Percentiles rank a stretch among this genome's conserved stretches.
Evolutionary conservation across 2,329 filamentous ascomycete species (phyloP).

Genomic region (Arthroderma sp.): DNA sequence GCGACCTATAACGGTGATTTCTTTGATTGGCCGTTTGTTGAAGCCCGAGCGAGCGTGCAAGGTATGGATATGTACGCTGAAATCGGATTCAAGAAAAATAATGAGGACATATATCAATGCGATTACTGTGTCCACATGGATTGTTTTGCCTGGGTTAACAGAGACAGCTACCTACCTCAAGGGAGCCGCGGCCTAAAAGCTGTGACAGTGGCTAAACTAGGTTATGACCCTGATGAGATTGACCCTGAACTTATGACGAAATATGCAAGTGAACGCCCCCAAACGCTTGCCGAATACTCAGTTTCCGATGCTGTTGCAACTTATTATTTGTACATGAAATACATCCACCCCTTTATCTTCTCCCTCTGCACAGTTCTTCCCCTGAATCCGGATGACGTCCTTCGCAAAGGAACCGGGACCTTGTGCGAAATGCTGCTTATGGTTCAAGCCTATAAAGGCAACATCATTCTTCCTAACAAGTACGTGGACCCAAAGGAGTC

Average conservation of each 20-base stretch:
- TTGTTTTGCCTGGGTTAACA: constrained; percentile 96
- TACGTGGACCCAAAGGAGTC: constrained; percentile 80
- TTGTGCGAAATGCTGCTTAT: constrained; percentile 99
- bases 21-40: constrained; percentile 99
- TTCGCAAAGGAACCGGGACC: constrained; percentile 92
- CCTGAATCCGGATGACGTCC: constrained; percentile 77
- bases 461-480: constrained; percentile 91
- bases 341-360: constrained; percentile 99
- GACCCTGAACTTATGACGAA: constrained; percentile 96
- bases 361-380: constrained; percentile 95
- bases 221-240: constrained; percentile 94
- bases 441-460: constrained; percentile 89
- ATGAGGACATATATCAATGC: constrained; percentile 90
- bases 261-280: constrained; percentile 71
- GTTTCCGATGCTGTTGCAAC: constrained; percentile 98
- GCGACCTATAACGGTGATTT: constrained; percentile 99
- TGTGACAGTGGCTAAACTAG: constrained; percentile 92
- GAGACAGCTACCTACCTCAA: constrained; percentile 94
- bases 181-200: constrained; percentile 95
- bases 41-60: constrained; percentile 79
- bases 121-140: constrained; percentile 97
- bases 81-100: constrained; percentile 92
- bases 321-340: constrained; percentile 99
- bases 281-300: constrained; percentile 92
- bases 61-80: constrained; percentile 99